phyloP scores from a whole-genome alignment of 2,329 filamentous ascomycete species.

The Colletotrichum musae region DNA sequence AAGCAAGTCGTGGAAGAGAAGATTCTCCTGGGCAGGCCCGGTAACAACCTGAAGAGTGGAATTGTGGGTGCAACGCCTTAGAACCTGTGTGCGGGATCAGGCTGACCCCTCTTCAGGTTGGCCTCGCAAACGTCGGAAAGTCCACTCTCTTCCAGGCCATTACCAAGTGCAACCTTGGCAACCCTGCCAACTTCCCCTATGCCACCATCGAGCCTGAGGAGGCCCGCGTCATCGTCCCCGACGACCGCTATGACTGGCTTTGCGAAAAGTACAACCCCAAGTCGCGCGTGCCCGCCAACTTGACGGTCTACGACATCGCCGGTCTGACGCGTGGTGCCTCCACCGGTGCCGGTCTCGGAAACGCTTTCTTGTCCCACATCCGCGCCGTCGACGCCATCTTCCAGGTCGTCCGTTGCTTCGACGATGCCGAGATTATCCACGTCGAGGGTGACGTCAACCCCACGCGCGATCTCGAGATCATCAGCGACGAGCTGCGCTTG shows the following conservation, averaged over 20 bases:
- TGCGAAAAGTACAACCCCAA: conserved; percentile 98
- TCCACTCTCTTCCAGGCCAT: conserved; percentile 99
- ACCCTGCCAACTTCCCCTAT: conserved; percentile 99
- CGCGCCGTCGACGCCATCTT: conserved; percentile 98
- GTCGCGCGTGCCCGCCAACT: conserved; percentile 94
- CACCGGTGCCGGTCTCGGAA: conserved; percentile 96
- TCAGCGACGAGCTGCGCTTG: conserved; percentile 94
- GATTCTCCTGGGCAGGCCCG: conserved; percentile 93
- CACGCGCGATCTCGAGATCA: conserved; percentile 93
- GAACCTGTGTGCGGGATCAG: conserved; percentile 52
- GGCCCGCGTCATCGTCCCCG: conserved; percentile 95
- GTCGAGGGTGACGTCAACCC: conserved; percentile 99
- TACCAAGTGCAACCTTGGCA: conserved; percentile 96
- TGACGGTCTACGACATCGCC: conserved; percentile 99
- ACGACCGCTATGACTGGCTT: conserved; percentile 96
- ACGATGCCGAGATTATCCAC: conserved; percentile 99
- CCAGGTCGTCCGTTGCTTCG: conserved; percentile 96
- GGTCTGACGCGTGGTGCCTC: conserved; percentile 96
- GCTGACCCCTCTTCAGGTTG: conserved; percentile 75
- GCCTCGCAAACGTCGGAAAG: conserved; percentile 99
- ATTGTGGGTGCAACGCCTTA: conserved; percentile 77
- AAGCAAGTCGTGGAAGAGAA: conserved; percentile 94
- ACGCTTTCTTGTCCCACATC: conserved; percentile 98
- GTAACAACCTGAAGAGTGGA: conserved; percentile 99
- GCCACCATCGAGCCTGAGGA: conserved; percentile 99